Base-by-base conservation (phyloP, 352 stramenopile genomes). In the Globisporangium cystogenes region DNA sequence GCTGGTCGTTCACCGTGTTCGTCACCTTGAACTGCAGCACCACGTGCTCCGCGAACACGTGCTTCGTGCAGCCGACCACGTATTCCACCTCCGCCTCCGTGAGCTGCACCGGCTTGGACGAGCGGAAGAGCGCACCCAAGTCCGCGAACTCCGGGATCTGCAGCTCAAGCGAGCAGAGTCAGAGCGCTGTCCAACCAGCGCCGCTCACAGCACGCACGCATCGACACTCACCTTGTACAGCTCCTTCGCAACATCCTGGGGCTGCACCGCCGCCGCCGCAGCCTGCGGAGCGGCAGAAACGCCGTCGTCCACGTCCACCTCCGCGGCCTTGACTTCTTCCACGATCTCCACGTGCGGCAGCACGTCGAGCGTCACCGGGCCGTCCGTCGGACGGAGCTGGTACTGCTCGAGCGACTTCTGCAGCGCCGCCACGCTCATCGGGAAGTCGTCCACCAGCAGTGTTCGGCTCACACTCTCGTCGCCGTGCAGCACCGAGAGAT, bases 1-100 rank as follows among this genome's bases (percentile, higher is more conserved):
- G 77, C 78, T 99, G 96, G 55, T 99, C 95, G 50, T 98, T 96
- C 49, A 99, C 95, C 0, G 97, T 99, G 81, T 99, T 99, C 48
- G 96, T 82, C 54, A 99, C 89, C 41, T 86, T 90, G 66, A 99
- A 99, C 80, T 99, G 82, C 14, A 94, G 61, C 18, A 99, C 96
- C 46, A 99, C 79, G 69, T 99, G 92, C 39, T 93, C 70, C 20
- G 88, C 67, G 48, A 99, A 98, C 40, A 99, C 89, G 67, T 99
- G 97, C 73, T 99, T 99, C 48, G 93, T 88, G 64, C 90, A 98
- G 56, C 75, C 86, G 33, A 99, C 96, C 39, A 98, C 87, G 68
- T 99, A 99, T 81, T 99, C 96, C 4, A 95, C 98, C 68, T 99
- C 97, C 15, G 80, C 86, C 68, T 99, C 96, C 5, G 97, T 99